Conservation (phyloP, 2,329 filamentous ascomycete species). For the Fusarium penzigii region DNA sequence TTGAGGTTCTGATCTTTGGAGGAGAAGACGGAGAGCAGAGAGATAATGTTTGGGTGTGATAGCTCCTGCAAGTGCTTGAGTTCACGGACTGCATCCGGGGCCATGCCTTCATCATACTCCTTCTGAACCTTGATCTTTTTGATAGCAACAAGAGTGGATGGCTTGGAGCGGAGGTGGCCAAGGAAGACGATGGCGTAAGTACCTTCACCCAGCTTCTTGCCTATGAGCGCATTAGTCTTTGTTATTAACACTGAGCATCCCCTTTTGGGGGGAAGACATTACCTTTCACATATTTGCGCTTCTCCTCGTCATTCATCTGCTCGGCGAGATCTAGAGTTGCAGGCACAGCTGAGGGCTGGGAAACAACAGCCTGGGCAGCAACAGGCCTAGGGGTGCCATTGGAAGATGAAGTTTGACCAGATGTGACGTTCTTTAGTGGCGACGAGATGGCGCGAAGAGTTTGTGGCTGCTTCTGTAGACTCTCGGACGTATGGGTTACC, state of each 20-base stretch:
- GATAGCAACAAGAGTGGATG: slow-evolving; percentile 78
- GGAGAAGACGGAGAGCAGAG: slow-evolving; percentile 87
- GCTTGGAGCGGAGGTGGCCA: slow-evolving; percentile 74
- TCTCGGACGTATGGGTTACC: slow-evolving; percentile 41
- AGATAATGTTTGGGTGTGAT: slow-evolving; percentile 93
- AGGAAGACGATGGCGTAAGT: slow-evolving; percentile 96
- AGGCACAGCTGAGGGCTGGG: slow-evolving; percentile 31
- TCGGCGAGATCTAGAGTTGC: slow-evolving; percentile 66
- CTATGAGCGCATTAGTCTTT: slow-evolving; percentile 41
- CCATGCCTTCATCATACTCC: slow-evolving; percentile 87
- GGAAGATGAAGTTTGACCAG: slow-evolving; percentile 35
- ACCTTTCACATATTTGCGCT: slow-evolving; percentile 89
- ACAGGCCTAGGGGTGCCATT: slow-evolving; percentile 47
- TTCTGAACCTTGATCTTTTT: slow-evolving; percentile 90
- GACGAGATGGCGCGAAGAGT: slow-evolving; percentile 41
- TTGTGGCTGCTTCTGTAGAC: slow-evolving; percentile 26
- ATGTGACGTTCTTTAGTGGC: slow-evolving; percentile 44
- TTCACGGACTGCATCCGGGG: slow-evolving; percentile 92
- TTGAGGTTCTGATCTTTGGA: slow-evolving; percentile 97
- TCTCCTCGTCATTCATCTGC: slow-evolving; percentile 78
- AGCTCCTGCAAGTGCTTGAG: slow-evolving; percentile 95
- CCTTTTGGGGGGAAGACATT: slow-evolving; percentile 7
- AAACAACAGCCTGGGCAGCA: slow-evolving; percentile 29
- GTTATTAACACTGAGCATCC: not conserved
- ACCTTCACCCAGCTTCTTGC: slow-evolving; percentile 90